Percentiles rank a stretch among this genome's conserved stretches.
Conservation (phyloP, 768 basidiomycete species). For the Collybia sp. region DNA sequence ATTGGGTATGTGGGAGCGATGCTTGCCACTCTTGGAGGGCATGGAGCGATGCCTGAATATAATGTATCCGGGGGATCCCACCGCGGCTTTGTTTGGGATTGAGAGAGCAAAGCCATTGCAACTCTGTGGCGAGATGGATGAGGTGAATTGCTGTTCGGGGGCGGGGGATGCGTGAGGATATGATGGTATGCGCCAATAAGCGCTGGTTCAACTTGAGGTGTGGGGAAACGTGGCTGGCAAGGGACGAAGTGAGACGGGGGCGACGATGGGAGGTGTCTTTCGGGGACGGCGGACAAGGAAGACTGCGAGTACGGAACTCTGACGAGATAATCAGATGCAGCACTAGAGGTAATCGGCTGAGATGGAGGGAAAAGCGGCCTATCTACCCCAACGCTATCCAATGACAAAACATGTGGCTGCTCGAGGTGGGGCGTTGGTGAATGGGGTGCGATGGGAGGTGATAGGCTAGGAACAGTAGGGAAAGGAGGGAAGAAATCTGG, state of each 20-base stretch:
- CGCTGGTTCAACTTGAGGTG: slow-evolving; percentile 58
- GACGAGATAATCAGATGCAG: slow-evolving; percentile 65
- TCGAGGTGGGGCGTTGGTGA: slow-evolving; percentile 27
- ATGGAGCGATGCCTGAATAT: slow-evolving; percentile 53
- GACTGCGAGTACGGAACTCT: slow-evolving; percentile 75
- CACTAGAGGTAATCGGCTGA: slow-evolving; percentile 40
- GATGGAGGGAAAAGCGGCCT: slow-evolving; percentile 35
- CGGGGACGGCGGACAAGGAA: slow-evolving; percentile 54
- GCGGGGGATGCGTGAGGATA: slow-evolving; percentile 67
- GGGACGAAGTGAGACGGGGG: slow-evolving; percentile 16
- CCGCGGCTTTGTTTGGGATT: slow-evolving; percentile 50
- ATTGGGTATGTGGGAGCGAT: slow-evolving; percentile 66
- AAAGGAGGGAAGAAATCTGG: slow-evolving; percentile 70
- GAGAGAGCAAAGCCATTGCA: slow-evolving; percentile 63
- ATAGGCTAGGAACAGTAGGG: slow-evolving; percentile 30
- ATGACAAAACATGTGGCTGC: slow-evolving; percentile 14
- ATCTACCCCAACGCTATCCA: slow-evolving; percentile 28
- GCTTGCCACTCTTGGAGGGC: slow-evolving; percentile 55
- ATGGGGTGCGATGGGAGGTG: slow-evolving; percentile 29
- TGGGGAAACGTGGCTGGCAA: slow-evolving; percentile 28
- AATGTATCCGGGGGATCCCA: slow-evolving; percentile 71
- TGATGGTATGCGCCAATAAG: slow-evolving; percentile 72
- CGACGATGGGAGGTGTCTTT: slow-evolving; percentile 64
- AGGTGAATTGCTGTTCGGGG: slow-evolving; percentile 37
- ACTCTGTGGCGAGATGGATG: slow-evolving; percentile 70